Conservation (phyloP, 1,284 basidiomycete species). For the Anthracocystis walkeri region DNA sequence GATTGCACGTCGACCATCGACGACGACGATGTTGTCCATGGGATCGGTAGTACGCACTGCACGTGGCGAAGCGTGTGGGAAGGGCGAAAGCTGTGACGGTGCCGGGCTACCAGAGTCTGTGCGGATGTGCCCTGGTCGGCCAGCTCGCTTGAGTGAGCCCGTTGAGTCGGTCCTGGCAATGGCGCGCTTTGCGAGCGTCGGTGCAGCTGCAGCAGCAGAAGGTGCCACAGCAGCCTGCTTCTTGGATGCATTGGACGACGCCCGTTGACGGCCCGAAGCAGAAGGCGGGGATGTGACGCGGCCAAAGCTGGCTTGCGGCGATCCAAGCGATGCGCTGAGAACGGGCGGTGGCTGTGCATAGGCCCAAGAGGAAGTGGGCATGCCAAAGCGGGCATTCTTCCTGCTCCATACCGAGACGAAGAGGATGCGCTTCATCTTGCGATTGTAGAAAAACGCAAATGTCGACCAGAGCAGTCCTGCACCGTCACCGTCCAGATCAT, state of each 20-base stretch:
- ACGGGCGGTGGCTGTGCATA: constrained; percentile 40
- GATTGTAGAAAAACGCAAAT: constrained; percentile 97
- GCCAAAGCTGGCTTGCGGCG: constrained; percentile 30
- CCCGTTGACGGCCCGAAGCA: constrained; percentile 21
- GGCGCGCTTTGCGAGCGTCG: constrained; percentile 58
- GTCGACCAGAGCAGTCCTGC: constrained; percentile 91
- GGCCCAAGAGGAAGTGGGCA: constrained; percentile 41
- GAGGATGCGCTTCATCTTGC: constrained; percentile 87
- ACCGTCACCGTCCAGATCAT: constrained; percentile 75
- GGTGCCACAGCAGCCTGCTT: constrained; percentile 22
- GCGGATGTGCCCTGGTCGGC: constrained; percentile 38
- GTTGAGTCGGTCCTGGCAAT: constrained; percentile 50
- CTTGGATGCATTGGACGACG: constrained; percentile 25
- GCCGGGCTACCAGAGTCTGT: constrained; percentile 60
- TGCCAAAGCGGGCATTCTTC: constrained; percentile 72
- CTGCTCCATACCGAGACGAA: constrained; percentile 95
- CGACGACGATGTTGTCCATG: constrained; percentile 39
- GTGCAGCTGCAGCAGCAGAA: constrained; percentile 25
- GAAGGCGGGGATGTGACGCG: constrained; percentile 12
- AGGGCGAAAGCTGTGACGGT: constrained; percentile 64
- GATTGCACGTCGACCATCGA: constrained; percentile 36
- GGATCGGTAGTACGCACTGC: constrained; percentile 37
- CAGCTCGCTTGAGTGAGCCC: constrained; percentile 39
- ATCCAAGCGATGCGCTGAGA: constrained; percentile 43
- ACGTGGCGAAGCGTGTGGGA: constrained; percentile 61